Evolutionary conservation across 345 rosid species (phyloP), one percentile per base, ranked within the genome.

Genomic region (Trapa incisa): DNA sequence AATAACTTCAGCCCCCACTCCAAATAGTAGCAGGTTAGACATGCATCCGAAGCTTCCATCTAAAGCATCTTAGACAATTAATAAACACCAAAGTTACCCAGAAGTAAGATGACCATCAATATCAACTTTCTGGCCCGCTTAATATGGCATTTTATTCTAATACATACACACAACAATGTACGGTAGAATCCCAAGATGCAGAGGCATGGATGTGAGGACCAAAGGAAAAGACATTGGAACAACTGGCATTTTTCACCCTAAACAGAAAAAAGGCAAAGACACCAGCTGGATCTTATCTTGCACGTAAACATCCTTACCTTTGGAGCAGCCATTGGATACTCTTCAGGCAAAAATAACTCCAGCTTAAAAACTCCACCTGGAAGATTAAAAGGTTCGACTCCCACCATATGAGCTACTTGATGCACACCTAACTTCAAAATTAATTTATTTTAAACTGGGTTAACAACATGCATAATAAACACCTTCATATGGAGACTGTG

Each of bases 331-430:
- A 95, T 95, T 43, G 99, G 99, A 81, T 95, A 95, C 75, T 95
- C 99, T 85, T 95, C 99, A n/a, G 99, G 99, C 70, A 95, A 83
- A 82, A 95, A 95, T 68, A 95, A 82, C 75, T 95, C 99, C 92
- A 95, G 80, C 83, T 95, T 95, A 89, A 95, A 95, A 67, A 95
- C 97, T 35, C 99, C 99, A 43, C 97, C 97, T 94, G 78, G 32
- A 64, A 14, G 71, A 62, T 65, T 54, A 74, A 72, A 33, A 54
- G 22, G 58, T 9, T 6, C 33, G 5, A 2, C 33, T 17, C 3
- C 6, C 37, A 5, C 37, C 2, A n/a, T 58, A 29, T 58, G 5
- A 58, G 37, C 38, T 58, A 58, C 15, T 33, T 58, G 36, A 57
- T 58, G 10, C 62, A 50, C 15, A 50, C 56, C 6, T 50, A 50